A percentile compares a stretch with the other conserved stretches of the same genome.
Evolutionary conservation across 352 stramenopile genomes (phyloP).

Genomic region (Phytophthora hibernalis): DNA sequence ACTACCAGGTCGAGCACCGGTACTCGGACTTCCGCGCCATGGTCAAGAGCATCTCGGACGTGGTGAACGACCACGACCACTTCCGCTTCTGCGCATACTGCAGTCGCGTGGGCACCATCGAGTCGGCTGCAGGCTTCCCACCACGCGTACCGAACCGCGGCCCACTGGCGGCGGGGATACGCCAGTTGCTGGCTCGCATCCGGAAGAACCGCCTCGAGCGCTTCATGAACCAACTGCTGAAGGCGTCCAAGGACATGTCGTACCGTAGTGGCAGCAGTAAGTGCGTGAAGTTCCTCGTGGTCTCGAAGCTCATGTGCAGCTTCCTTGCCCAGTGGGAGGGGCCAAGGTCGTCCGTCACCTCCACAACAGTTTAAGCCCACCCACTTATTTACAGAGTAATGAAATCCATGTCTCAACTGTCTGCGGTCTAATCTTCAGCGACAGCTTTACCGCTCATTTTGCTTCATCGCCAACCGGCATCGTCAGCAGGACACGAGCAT

Average conservation of each 20-base stretch:
- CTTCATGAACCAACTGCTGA: constrained; percentile 56
- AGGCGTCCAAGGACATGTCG: constrained; percentile 51
- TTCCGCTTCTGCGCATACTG: constrained; percentile 66
- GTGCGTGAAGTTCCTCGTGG: constrained; percentile 52
- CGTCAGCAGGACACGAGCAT: neutral
- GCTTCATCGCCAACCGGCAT: neutral
- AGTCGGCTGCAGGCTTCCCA: constrained; percentile 52
- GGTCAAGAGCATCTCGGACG: constrained; percentile 40
- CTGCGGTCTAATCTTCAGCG: neutral
- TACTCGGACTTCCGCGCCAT: constrained; percentile 66
- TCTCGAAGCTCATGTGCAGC: constrained; percentile 53
- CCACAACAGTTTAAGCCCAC: constrained; percentile 5
- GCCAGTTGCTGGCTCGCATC: constrained; percentile 27
- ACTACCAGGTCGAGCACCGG: constrained; percentile 62
- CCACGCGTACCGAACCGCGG: constrained; percentile 41
- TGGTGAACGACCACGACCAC: constrained; percentile 48
- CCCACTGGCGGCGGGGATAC: constrained; percentile 14
- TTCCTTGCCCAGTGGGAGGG: constrained; percentile 50
- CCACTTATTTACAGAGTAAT: constrained; percentile 24
- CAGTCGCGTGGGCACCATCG: constrained; percentile 46
- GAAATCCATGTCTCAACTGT: constrained; percentile 20
- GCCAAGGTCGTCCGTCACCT: neutral
- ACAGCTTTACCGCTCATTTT: constrained; percentile 12
- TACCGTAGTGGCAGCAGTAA: constrained; percentile 43
- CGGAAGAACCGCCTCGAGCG: constrained; percentile 40